These are phyloP conservation scores for Cydonia oblonga DNA, from an alignment of 331 rosid genomes.

Conservation along the genomic window DNA sequence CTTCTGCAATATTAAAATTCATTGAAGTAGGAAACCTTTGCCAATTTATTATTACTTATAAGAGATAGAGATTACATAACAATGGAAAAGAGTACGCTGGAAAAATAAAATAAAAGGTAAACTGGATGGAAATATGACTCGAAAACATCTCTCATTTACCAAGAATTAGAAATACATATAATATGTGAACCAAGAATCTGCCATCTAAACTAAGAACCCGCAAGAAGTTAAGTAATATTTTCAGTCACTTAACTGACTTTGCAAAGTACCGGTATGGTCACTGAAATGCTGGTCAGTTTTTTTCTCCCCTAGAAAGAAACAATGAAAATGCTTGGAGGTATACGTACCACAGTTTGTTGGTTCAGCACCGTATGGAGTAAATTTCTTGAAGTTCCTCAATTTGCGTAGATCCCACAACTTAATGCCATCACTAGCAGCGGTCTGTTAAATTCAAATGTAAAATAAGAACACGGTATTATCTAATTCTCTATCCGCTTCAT, in stretches of 20 bases:
- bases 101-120: background rate
- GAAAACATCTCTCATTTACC: background rate
- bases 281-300: background rate
- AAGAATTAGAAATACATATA: background rate
- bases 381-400: constrained; percentile 79
- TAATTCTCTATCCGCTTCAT: background rate
- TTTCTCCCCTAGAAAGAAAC: background rate
- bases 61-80: background rate
- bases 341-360: constrained; percentile 77
- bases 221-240: background rate
- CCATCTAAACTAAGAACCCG: background rate
- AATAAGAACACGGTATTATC: constrained; percentile 7
- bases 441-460: constrained; percentile 40
- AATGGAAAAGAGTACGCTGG: background rate
- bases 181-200: background rate
- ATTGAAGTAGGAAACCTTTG: background rate
- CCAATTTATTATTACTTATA: background rate
- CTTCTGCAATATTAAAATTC: background rate
- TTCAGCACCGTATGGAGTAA: constrained; percentile 76
- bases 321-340: background rate
- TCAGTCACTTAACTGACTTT: background rate
- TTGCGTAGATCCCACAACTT: constrained; percentile 98
- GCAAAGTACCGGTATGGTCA: background rate
- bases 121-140: background rate
- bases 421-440: constrained; percentile 95